Evolutionary conservation across 2,329 filamentous ascomycete species (phyloP).

Genomic region (Ceratocystis destructans): DNA sequence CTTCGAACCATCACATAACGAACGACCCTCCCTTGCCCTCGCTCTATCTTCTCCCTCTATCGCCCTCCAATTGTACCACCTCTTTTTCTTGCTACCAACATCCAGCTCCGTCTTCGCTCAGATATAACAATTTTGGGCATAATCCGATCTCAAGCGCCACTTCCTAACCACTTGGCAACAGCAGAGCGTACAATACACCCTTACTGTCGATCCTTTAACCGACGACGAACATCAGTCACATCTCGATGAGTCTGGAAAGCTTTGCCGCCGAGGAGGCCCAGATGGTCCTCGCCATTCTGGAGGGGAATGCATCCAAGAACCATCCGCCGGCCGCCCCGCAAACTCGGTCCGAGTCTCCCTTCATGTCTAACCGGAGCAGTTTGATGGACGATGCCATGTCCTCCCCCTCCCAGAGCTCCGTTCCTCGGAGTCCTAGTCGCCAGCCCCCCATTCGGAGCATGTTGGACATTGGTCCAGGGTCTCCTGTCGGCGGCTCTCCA

Average conservation of each 20-base stretch:
- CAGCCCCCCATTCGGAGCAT: conserved; percentile 49
- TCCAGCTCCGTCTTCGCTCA: no score
- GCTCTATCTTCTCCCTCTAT: background rate
- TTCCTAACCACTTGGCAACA: no score
- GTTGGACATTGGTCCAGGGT: conserved; percentile 41
- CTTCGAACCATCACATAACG: background rate
- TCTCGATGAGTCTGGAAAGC: conserved; percentile 60
- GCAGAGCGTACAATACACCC: background rate
- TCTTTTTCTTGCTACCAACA: no score
- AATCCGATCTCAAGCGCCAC: no score
- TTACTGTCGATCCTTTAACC: background rate
- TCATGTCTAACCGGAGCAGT: conserved; percentile 55
- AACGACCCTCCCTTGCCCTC: background rate
- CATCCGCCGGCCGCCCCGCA: conserved; percentile 29
- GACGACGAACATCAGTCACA: conserved; percentile 21
- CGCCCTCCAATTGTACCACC: no score
- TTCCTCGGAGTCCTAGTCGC: conserved; percentile 21
- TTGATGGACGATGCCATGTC: conserved; percentile 33
- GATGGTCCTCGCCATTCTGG: conserved; percentile 57
- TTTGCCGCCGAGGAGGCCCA: conserved; percentile 63
- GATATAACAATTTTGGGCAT: no score
- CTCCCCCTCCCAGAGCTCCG: conserved; percentile 18
- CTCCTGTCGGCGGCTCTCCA: conserved; percentile 27
- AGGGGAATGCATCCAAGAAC: conserved; percentile 26
- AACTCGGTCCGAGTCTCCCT: conserved; percentile 37